A percentile compares a stretch with the other conserved stretches of the same genome.
phyloP scores from a whole-genome alignment of 441 rosid genomes.

The Macaranga tanarius region DNA sequence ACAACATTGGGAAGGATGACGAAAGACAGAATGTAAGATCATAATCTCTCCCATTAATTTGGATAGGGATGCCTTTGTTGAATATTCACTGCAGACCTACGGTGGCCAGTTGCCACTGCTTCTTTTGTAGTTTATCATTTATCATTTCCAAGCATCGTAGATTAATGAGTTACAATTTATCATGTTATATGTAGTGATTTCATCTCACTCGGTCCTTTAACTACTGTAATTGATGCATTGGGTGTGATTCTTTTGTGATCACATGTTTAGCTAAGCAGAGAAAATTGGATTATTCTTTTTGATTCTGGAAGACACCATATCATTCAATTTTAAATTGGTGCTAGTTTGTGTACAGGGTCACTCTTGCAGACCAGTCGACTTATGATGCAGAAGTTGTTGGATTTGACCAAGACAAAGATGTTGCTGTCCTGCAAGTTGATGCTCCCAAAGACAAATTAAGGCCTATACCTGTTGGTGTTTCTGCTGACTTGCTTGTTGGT shows the following conservation, averaged over 20 bases:
- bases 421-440: conserved; percentile 72
- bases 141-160: not conserved
- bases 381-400: conserved; percentile 92
- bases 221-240: not conserved
- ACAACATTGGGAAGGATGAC: not conserved
- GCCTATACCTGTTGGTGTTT: conserved; percentile 86
- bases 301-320: not conserved
- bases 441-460: conserved; percentile 76
- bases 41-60: not conserved
- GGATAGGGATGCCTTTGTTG: not conserved
- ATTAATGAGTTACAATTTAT: not conserved
- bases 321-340: conserved; percentile 18
- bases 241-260: conserved; percentile 2
- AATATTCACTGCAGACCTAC: not conserved
- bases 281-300: not conserved
- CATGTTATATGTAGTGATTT: not conserved
- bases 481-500: conserved; percentile 95
- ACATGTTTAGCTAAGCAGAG: not conserved
- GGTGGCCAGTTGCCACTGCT: not conserved
- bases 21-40: not conserved
- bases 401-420: conserved; percentile 96
- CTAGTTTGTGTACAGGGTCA: conserved; percentile 55
- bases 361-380: conserved; percentile 80
- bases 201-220: not conserved
- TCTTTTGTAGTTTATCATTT: not conserved